Evolutionary conservation across 441 rosid genomes (phyloP).

Genomic region (Pelargonium australe): DNA sequence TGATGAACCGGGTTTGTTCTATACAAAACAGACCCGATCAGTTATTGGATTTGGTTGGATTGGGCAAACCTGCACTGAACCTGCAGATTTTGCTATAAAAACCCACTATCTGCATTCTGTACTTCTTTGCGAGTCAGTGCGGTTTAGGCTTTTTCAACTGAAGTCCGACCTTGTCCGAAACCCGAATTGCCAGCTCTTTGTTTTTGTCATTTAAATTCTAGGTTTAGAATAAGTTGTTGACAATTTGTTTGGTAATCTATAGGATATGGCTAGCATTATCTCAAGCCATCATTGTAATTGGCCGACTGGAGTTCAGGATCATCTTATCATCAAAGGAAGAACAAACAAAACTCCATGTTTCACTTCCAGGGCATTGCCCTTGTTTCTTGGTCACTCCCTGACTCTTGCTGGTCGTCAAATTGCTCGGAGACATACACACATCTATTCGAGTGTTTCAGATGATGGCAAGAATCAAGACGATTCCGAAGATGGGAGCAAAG

Average conservation of each 20-base stretch:
- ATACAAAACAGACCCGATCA: too few species aligned
- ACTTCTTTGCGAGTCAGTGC: too few species aligned
- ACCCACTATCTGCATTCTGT: too few species aligned
- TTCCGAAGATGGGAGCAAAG: conserved; percentile 34
- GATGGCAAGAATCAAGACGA: conserved; percentile 41
- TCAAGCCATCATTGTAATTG: conserved; percentile 50
- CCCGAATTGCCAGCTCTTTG: not conserved
- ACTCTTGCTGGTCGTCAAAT: conserved; percentile 16
- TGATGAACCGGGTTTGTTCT: too few species aligned
- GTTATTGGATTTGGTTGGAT: too few species aligned
- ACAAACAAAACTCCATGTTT: conserved; percentile 32
- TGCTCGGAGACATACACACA: conserved; percentile 31
- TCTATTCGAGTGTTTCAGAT: conserved; percentile 39
- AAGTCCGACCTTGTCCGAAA: too few species aligned
- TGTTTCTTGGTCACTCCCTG: conserved; percentile 16
- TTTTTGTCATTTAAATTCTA: not conserved
- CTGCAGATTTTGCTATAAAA: too few species aligned
- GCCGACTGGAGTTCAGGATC: conserved; percentile 34
- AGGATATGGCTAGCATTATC: conserved; percentile 51
- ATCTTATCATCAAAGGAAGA: conserved; percentile 28
- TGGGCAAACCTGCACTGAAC: too few species aligned
- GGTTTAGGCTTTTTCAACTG: too few species aligned
- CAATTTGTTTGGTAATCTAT: conserved; percentile 9
- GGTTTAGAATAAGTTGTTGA: not conserved
- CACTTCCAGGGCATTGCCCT: conserved; percentile 27